Evolutionary conservation across 2,329 filamentous ascomycete genomes (phyloP).

Genomic region (Fusarium tupiense): DNA sequence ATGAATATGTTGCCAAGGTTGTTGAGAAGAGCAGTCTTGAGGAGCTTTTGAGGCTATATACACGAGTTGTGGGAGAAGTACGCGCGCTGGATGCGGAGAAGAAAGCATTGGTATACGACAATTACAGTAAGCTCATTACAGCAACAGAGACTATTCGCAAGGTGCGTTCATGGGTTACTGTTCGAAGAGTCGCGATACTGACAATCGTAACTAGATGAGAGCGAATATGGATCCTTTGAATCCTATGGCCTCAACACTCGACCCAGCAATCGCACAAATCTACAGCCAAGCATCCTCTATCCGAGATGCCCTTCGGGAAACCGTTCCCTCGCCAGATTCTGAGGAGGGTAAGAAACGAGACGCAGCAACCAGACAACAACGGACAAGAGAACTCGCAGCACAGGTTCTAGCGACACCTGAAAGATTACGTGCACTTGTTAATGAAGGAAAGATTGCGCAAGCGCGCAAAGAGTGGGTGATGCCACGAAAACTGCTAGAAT

Average conservation of each 20-base stretch:
- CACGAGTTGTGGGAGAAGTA: slow-evolving; percentile 80
- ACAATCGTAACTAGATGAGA: slow-evolving; percentile 67
- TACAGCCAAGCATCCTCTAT: slow-evolving; percentile 69
- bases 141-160: slow-evolving; percentile 95
- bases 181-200: not conserved
- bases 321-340: slow-evolving; percentile 58
- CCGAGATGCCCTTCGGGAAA: slow-evolving; percentile 59
- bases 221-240: slow-evolving; percentile 82
- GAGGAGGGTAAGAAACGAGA: slow-evolving; percentile 49
- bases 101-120: slow-evolving; percentile 97
- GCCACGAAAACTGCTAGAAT: slow-evolving; percentile 60
- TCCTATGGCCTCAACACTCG: slow-evolving; percentile 76
- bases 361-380: slow-evolving; percentile 47
- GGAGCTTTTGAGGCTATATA: slow-evolving; percentile 76
- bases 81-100: slow-evolving; percentile 92
- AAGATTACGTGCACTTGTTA: slow-evolving; percentile 66
- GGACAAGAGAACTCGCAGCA: slow-evolving; percentile 65
- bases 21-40: slow-evolving; percentile 72
- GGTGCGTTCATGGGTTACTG: slow-evolving; percentile 47
- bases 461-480: slow-evolving; percentile 67
- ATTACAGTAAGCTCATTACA: slow-evolving; percentile 96
- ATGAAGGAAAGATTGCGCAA: slow-evolving; percentile 67
- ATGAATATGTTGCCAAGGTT: slow-evolving; percentile 71
- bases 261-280: slow-evolving; percentile 79
- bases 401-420: slow-evolving; percentile 71